Base-by-base conservation (phyloP, 139 green algal species). In the Chlorella sorokiniana region DNA sequence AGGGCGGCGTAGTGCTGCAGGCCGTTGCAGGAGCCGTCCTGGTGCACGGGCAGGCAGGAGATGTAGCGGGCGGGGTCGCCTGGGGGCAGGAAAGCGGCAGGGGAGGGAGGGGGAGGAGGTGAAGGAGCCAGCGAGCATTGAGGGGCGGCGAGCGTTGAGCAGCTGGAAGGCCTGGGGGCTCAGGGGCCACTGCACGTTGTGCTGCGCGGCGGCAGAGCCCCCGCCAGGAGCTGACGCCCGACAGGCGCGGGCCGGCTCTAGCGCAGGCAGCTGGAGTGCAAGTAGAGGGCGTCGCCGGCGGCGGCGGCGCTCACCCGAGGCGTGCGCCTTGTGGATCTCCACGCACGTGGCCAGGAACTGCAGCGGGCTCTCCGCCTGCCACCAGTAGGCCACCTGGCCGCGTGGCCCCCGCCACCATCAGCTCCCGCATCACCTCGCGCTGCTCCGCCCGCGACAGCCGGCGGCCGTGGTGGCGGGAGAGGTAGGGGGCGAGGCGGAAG, bases 1-100 rank as follows among this genome's bases (percentile, higher is more conserved):
- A 99, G 90, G 22, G 96, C 96, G 0, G 96, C 96, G 78, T 99
- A 99, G 90, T 99, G 96, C 90, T 99, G 96, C 88, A 99, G 91
- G 6, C 97, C 96, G 81, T 99, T 99, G 90, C 96, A 99, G 33
- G 92, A 96, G 52, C 96, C 97, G 61, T 99, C 96, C 92, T 96
- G 88, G 72, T 97, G 93, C 35, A 99, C 92, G 0, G 95, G 95
- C 71, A 98, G 82, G 70, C 75, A 68, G 69, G 86, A 95, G 40
- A 87, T 27, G 82, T 91, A 98, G 31, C 80, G 69, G 9, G 81
- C 79, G 1, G 94, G 95, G 74, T 94, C 78, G 40, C 87, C 89
- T n/a, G 67, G 76, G 22, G 75, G 45, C n/a, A 95, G 67, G 69
- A 33, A 44, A 9, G 54, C 23, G 10, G 54, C 31, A 33, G 54